phyloP scores from a whole-genome alignment of 805 yeast species.

The Clavispora asparagi region DNA sequence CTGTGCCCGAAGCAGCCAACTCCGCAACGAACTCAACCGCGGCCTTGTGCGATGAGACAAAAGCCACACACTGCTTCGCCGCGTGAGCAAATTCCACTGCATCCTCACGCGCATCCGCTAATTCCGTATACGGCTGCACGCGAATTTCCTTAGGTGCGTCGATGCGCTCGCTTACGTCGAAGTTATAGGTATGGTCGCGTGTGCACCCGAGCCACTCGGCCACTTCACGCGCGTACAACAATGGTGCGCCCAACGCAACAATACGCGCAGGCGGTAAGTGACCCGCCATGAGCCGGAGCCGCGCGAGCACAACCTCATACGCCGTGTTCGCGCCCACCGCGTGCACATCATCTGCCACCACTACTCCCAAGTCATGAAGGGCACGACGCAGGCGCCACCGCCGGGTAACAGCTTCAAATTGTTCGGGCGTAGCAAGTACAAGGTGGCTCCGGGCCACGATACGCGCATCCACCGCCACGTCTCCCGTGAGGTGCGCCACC shows the following conservation, averaged over 20 bases:
- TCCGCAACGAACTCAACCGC: constrained; percentile 2
- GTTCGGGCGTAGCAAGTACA: constrained; percentile 71
- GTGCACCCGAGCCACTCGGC: constrained; percentile 83
- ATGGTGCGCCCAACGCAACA: constrained; percentile 63
- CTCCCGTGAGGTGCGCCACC: constrained; percentile 52
- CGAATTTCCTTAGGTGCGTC: constrained; percentile 53
- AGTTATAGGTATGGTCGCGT: constrained; percentile 60
- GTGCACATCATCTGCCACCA: constrained; percentile 75
- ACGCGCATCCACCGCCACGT: constrained; percentile 47
- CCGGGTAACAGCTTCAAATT: constrained; percentile 67
- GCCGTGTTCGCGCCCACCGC: constrained; percentile 48
- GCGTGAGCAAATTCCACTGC: neutral
- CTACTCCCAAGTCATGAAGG: constrained; percentile 59
- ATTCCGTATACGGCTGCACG: constrained; percentile 33
- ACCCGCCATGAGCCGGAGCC: constrained; percentile 65
- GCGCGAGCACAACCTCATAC: constrained; percentile 66
- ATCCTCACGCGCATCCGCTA: constrained; percentile 42
- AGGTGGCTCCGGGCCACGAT: constrained; percentile 59
- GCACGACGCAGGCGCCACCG: constrained; percentile 79
- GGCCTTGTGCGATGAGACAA: constrained; percentile 48
- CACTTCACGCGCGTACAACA: constrained; percentile 71
- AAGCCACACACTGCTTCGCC: constrained; percentile 27
- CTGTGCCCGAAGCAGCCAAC: constrained; percentile 2
- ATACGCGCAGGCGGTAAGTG: constrained; percentile 60
- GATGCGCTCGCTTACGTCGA: constrained; percentile 56